Conservation (phyloP, 768 basidiomycete genomes). For the Kwoniella botswanensis region DNA sequence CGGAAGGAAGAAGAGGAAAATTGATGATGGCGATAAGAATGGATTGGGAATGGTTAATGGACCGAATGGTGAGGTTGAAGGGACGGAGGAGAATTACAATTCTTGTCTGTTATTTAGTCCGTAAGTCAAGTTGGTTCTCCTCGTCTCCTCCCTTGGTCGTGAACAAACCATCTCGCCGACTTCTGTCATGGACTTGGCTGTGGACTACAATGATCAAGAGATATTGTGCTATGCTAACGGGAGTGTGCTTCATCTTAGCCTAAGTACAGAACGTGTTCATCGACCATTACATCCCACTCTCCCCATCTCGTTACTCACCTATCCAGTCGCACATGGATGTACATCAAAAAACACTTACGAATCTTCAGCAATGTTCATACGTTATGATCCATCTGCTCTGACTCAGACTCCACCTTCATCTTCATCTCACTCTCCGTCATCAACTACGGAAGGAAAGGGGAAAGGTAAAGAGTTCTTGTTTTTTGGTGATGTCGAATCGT, state of each 20-base stretch:
- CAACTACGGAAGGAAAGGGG: not conserved
- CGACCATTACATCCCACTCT: constrained; percentile 60
- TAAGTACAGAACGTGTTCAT: constrained; percentile 23
- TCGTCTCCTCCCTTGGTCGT: not conserved
- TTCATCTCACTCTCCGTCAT: not conserved
- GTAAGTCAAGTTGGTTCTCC: constrained; percentile 23
- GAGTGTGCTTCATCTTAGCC: not conserved
- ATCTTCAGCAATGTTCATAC: constrained; percentile 84
- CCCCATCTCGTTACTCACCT: constrained; percentile 64
- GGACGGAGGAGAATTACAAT: constrained; percentile 18
- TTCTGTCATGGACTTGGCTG: not conserved
- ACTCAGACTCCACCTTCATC: constrained; percentile 38
- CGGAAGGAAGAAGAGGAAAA: constrained; percentile 5
- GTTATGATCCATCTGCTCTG: constrained; percentile 62
- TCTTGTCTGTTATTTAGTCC: constrained; percentile 39
- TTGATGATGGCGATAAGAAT: not conserved
- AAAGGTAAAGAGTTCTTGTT: constrained; percentile 74
- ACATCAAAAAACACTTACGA: constrained; percentile 66
- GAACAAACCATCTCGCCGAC: not conserved
- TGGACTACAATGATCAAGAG: not conserved
- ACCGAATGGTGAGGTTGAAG: constrained; percentile 1
- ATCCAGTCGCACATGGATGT: constrained; percentile 73
- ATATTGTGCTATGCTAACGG: constrained; percentile 14
- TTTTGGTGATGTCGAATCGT: constrained; percentile 90
- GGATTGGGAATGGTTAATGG: constrained; percentile 9